Evolutionary conservation across 164 flowering plant genomes (phyloP), one percentile per base, ranked within the genome.

Genomic region (Liriodendron chinense): DNA sequence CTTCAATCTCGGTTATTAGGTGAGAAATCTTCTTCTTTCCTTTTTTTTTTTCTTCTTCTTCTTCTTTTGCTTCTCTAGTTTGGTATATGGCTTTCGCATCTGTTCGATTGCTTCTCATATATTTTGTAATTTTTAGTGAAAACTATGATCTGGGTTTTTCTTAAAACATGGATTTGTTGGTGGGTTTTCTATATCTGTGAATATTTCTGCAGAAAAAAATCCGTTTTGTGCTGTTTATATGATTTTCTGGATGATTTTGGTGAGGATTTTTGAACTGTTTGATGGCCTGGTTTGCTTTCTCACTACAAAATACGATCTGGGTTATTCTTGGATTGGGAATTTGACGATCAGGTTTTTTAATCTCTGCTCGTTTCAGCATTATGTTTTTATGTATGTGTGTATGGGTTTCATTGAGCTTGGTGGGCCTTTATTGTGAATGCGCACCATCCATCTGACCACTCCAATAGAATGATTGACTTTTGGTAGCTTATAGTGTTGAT

Each of bases 61-160:
- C 24, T n/a, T 22, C 47, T 26, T 16, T n/a, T 67, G 47, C 69
- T 26, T 18, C 67, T 64, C 14, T 9, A 12, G 43, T 34, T 34
- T 34, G 43, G 43, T 34, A 34, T 34, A 34, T 34, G 6, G 59
- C 12, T 50, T 22, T 28, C 20, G 5, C 69, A 20, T 47, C 26
- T 66, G 68, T 2, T 72, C 12, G 73, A 64, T 76, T 76, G 69
- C 28, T 70, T 20, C 23, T 61, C 20, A 18, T 48, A 7, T 61
- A 8, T 71, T 24, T 65, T 53, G 57, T 9, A 1, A 71, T 72
- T 65, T 53, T 23, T 1, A 26, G 24, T 59, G 65, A 21, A 72
- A 62, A 72, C 56, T 61, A 56, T 34, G 1, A 64, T 16, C 65
- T 78, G 71, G 77, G 74, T 64, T 53, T n/a, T 63, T 34, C 59